Base-by-base conservation (phyloP, 768 basidiomycete species). In the Kwoniella europaea region DNA sequence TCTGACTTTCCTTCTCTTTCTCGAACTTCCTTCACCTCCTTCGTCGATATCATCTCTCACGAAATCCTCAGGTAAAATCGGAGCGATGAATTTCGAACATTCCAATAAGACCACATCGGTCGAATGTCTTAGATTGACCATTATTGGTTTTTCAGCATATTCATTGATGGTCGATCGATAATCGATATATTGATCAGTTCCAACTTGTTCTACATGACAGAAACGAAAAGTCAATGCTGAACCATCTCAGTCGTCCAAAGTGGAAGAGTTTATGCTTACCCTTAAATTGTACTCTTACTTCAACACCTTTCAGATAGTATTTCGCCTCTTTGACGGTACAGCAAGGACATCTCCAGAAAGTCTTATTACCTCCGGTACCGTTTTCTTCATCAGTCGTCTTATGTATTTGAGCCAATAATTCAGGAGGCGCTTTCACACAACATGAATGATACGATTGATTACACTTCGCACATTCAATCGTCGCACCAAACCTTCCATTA, bases 301-400 rank as follows among this genome's bases (percentile, higher is more conserved):
- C 74, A 12, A 73, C 69, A 22, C 67, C 69, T 52, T 77, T 76
- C 29, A 54, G 57, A 62, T 81, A 81, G 29, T 63, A 35, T 67
- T 78, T 74, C 4, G 71, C 82, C 55, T 77, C 76, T 29, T 80
- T 79, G 35, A 81, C 75, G 4, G 71, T 54, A 63, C 82, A 82
- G 43, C 76, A 80, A 16, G 82, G 82, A 68, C 82, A 82, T n/a
- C 74, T 61, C 79, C 82, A 79, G 2, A 56, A 27, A 4, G 61
- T 18, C 41, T 76, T 71, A 4, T 55, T 58, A 57, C 64, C 68
- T 22, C 63, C 55, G 13, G 60, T 65, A 35, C 35, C 18, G 13
- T 60, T 13, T 18, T 42, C 29, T 60, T 60, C 58, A 43, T 43
- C 20, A 15, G 10, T n/a, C 15, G 15, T 13, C 15, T 20, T 27